phyloP scores from a whole-genome alignment of 2,329 filamentous ascomycete species.

The Chaetomium olivaceum region DNA sequence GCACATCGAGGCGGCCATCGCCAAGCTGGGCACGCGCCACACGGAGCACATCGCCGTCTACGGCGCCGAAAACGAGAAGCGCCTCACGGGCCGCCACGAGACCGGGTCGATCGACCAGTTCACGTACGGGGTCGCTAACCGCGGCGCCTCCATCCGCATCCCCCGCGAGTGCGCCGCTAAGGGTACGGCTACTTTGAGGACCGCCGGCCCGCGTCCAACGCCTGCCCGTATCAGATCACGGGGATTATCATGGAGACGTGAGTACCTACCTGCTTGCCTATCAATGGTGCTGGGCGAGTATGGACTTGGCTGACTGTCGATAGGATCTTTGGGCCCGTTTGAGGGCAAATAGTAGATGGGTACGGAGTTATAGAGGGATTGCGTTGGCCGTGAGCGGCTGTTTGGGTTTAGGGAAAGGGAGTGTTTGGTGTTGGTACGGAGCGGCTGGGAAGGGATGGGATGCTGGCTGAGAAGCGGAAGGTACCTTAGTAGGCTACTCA shows the following conservation, averaged over 20 bases:
- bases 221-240: constrained; percentile 74
- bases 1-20: constrained; percentile 81
- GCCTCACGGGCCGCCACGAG: constrained; percentile 92
- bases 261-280: not conserved
- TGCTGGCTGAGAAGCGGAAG: not conserved
- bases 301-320: not conserved
- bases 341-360: not conserved
- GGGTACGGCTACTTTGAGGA: constrained; percentile 65
- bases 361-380: not conserved
- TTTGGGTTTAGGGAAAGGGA: not conserved
- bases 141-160: constrained; percentile 90
- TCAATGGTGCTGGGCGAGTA: not conserved
- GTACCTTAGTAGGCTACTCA: not conserved
- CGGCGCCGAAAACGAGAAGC: constrained; percentile 91
- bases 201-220: constrained; percentile 71
- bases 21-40: constrained; percentile 78
- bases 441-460: not conserved
- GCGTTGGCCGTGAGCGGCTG: not conserved
- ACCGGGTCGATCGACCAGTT: constrained; percentile 95
- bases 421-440: not conserved
- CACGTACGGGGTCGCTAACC: constrained; percentile 92
- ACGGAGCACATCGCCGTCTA: constrained; percentile 85
- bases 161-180: constrained; percentile 66
- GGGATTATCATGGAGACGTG: constrained; percentile 41
- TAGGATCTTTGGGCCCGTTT: not conserved